Conservation (phyloP, 208 protist species). For the Trypanosoma mega region DNA sequence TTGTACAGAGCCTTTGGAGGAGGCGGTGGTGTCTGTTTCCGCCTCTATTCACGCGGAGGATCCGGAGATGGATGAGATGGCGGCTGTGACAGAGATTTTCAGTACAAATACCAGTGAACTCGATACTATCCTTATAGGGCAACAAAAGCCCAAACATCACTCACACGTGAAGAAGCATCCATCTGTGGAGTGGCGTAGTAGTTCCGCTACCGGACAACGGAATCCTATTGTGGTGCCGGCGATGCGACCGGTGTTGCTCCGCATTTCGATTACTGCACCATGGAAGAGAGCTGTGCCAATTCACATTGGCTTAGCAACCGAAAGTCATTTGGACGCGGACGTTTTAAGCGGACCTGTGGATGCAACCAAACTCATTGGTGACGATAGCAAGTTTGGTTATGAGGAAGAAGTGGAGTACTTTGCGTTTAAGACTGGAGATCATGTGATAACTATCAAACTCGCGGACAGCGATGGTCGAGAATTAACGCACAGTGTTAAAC, state of each 20-base stretch:
- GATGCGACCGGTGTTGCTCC: constrained; percentile 52
- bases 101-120: not conserved
- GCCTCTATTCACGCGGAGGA: not conserved
- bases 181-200: not conserved
- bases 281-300: constrained; percentile 69
- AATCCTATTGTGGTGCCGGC: constrained; percentile 47
- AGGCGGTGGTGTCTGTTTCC: constrained; percentile 51
- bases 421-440: constrained; percentile 76
- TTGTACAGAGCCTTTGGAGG: constrained; percentile 75
- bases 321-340: constrained; percentile 64
- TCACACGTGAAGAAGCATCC: no score
- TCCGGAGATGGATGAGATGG: not conserved
- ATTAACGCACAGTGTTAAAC: constrained; percentile 48
- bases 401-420: constrained; percentile 64
- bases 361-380: constrained; percentile 45
- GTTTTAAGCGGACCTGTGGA: constrained; percentile 68
- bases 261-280: constrained; percentile 44
- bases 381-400: constrained; percentile 37
- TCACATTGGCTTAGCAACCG: constrained; percentile 51
- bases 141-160: no score
- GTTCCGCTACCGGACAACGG: not conserved
- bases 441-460: constrained; percentile 60
- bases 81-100: not conserved
- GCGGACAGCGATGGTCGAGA: constrained; percentile 56
- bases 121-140: not conserved